phyloP scores from a whole-genome alignment of 495 filamentous ascomycete species.

The Poronia punctata region DNA sequence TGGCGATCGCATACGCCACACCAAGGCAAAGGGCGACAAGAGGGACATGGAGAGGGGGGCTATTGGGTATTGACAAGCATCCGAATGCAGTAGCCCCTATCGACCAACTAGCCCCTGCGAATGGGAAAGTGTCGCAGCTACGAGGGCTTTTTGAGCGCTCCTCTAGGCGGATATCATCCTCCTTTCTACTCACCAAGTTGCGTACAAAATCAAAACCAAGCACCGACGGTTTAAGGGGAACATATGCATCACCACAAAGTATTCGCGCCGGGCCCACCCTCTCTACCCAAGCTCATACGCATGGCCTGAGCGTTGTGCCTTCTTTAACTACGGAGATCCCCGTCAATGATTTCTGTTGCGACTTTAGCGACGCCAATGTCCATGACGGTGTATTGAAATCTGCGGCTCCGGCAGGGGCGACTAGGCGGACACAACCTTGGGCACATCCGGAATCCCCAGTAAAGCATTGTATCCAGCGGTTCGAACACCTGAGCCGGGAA shows the following conservation, averaged over 20 bases:
- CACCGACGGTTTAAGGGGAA: neutral
- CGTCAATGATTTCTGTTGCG: constrained; percentile 22
- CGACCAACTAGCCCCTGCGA: no score
- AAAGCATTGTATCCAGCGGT: constrained; percentile 27
- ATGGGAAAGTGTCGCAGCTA: constrained; percentile 23
- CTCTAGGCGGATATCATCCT: constrained; percentile 10
- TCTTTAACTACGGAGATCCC: constrained; percentile 21
- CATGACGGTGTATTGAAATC: neutral
- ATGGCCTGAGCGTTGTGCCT: constrained; percentile 10
- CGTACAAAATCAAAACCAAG: constrained; percentile 7
- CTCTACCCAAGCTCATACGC: constrained; percentile 11
- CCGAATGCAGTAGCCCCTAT: no score
- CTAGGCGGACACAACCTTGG: neutral
- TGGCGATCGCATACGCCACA: no score
- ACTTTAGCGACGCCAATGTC: constrained; percentile 13
- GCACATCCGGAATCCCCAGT: constrained; percentile 22
- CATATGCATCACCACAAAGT: neutral
- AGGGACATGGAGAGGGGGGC: no score
- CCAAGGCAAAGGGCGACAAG: no score
- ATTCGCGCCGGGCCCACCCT: constrained; percentile 17
- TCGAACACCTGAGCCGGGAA: constrained; percentile 21
- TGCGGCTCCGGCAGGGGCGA: neutral
- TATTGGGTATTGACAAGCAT: no score
- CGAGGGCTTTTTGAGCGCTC: constrained; percentile 24
- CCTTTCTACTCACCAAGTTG: constrained; percentile 9